Base-by-base conservation (phyloP, 805 yeast species). In the Candida jianshihensis region DNA sequence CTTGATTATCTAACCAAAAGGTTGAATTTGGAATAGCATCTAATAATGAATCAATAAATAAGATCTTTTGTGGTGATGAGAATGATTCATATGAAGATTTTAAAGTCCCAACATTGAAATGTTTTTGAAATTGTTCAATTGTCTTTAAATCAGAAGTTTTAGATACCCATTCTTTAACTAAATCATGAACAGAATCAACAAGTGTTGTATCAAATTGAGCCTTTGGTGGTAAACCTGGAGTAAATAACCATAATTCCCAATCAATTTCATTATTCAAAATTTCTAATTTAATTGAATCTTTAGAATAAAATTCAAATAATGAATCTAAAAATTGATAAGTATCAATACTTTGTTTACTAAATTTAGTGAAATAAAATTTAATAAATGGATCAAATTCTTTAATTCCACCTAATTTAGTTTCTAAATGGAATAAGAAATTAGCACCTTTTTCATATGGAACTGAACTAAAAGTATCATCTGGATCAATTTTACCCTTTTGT, bases 391-490 rank as follows among this genome's bases (percentile, higher is more conserved):
- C 94, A 56, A 86, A 88, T 14, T 59, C 70, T 17, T 66, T 66
- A 30, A 60, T 55, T 26, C 86, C 88, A 31, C 90, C 86, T 10
- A 88, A 63, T 26, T 66, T 54, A 33, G 68, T 71, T 60, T 89
- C 97, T 34, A 88, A 67, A 48, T 77, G 75, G 62, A 75, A 84
- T 40, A 89, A 66, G 51, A 88, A 69, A 47, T 81, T 85, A 49
- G 80, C 82, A 7, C 96, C 96, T 59, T 87, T 87, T 57, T 88
- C 96, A 59, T 88, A 88, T 3, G 96, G 96, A 31, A 88, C 94
- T 2, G 83, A 68, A 24, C 87, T 78, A 59, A 86, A 88, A 1
- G 94, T 81, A 49, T 87, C 95, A 59, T 88, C 96, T 6, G 96
- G 96, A 54, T 86, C 95, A 40, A 52, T 49, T 30, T 72, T 63